Conservation (phyloP, 805 yeast species). For the Candida nemodendra region DNA sequence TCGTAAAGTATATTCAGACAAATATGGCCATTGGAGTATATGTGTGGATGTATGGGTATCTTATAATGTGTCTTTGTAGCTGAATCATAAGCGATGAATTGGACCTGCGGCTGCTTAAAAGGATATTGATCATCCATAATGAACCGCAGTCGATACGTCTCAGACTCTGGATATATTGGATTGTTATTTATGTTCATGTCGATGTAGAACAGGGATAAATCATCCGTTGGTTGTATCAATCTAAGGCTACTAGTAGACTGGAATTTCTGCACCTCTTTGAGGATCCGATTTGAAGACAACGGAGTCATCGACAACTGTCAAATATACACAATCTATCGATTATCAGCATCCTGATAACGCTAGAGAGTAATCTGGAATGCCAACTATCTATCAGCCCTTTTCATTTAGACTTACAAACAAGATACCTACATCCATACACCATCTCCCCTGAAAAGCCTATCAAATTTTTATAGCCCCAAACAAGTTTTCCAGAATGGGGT, state of each 20-base stretch:
- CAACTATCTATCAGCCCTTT: too few species aligned
- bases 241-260: constrained; percentile 11
- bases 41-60: constrained; percentile 73
- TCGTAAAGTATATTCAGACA: constrained; percentile 65
- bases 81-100: constrained; percentile 39
- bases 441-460: too few species aligned
- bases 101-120: constrained; percentile 56
- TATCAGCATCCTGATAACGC: too few species aligned
- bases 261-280: constrained; percentile 21
- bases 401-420: too few species aligned
- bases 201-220: constrained; percentile 29
- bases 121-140: constrained; percentile 50
- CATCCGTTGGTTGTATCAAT: constrained; percentile 17
- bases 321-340: too few species aligned
- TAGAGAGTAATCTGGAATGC: too few species aligned
- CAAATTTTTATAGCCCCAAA: too few species aligned
- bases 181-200: constrained; percentile 39
- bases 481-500: too few species aligned
- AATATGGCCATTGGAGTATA: constrained; percentile 77
- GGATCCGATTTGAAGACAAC: constrained; percentile 14
- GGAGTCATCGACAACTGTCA: constrained; percentile 9
- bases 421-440: too few species aligned
- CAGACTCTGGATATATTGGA: constrained; percentile 35
- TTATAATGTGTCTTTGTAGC: constrained; percentile 7
- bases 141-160: constrained; percentile 43